These are phyloP conservation scores for Debaryomycetaceae sp. DNA, from an alignment of 1,139 yeast genomes.

Conservation along the genomic window DNA sequence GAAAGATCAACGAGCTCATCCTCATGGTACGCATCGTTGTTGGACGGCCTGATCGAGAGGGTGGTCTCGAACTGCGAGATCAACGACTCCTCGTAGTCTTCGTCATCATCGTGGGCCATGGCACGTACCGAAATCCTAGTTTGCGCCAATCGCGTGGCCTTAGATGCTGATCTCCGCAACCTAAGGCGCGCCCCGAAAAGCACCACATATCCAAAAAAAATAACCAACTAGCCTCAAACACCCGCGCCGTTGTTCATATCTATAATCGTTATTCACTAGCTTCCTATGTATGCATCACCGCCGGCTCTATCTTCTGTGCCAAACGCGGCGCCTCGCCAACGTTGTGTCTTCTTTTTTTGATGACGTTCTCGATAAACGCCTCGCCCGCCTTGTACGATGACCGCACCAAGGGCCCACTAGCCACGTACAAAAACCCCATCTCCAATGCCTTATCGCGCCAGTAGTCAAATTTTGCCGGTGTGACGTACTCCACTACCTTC, in stretches of 20 bases:
- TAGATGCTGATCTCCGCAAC: no score
- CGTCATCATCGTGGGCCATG: conserved; percentile 29
- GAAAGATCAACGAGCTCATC: conserved; percentile 37
- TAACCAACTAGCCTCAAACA: no score
- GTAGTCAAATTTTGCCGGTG: conserved; percentile 91
- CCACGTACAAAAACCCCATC: conserved; percentile 92
- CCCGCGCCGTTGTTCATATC: no score
- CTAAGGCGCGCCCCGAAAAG: no score
- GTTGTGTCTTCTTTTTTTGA: conserved; percentile 65
- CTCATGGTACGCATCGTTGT: conserved; percentile 39
- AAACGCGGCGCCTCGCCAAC: conserved; percentile 43
- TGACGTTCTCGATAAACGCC: conserved; percentile 90
- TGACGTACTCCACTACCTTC: conserved; percentile 94
- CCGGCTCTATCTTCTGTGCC: conserved; percentile 21
- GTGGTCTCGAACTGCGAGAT: conserved; percentile 48
- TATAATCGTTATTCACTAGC: no score
- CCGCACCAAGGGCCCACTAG: conserved; percentile 95
- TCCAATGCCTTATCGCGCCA: conserved; percentile 89
- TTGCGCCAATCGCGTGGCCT: no score
- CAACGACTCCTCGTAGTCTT: conserved; percentile 39
- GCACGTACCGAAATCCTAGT: no score
- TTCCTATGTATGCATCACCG: background rate
- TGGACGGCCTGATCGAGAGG: conserved; percentile 38
- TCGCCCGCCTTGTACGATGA: conserved; percentile 98
- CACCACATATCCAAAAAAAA: no score